Base-by-base conservation (phyloP, 2,329 filamentous ascomycete species). In the Fusarium sp. region DNA sequence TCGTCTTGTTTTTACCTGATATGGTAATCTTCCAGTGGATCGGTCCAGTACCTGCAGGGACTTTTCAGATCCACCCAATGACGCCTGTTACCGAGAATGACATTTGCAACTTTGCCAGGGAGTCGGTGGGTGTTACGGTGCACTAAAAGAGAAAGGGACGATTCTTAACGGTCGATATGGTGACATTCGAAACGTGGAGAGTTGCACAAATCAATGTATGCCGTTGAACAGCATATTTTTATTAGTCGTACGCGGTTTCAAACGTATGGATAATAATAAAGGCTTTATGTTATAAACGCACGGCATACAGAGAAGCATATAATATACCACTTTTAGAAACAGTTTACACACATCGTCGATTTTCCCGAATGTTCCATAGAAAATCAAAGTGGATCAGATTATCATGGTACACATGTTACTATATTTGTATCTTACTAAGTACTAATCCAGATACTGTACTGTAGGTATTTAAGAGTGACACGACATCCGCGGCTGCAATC, bases 41-140 rank as follows among this genome's bases (percentile, higher is more conserved):
- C 60, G 35, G 38, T 44, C n/a, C 25, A 27, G 69, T 70, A 56
- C 70, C 70, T 73, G 70, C 70, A 73, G 70, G 70, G 70, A 58
- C 62, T 71, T 59, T 55, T 51, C 39, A 55, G 48, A 51, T 73
- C 44, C 55, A 14, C 48, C 66, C 66, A 67, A 73, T 73, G 33
- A 46, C 46, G 70, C 49, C 44, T 68, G 70, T 52, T 71, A 60
- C 70, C 66, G 59, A 73, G 46, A 71, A 69, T 51, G 46, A 29
- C 44, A 64, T 73, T 68, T 58, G 39, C 70, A 52, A 12, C 33
- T n/a, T 10, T 54, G 49, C 35, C 33, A 62, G 39, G 70, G 66
- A 60, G 38, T 42, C 27, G 11, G 41, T 68, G 66, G n/a, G 41
- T 71, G 66, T 49, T 49, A 73, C 66, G 55, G 58, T 25, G 63